Evolutionary conservation across 1,139 yeast genomes (phyloP).

Genomic region (Kodamaea ohmeri): DNA sequence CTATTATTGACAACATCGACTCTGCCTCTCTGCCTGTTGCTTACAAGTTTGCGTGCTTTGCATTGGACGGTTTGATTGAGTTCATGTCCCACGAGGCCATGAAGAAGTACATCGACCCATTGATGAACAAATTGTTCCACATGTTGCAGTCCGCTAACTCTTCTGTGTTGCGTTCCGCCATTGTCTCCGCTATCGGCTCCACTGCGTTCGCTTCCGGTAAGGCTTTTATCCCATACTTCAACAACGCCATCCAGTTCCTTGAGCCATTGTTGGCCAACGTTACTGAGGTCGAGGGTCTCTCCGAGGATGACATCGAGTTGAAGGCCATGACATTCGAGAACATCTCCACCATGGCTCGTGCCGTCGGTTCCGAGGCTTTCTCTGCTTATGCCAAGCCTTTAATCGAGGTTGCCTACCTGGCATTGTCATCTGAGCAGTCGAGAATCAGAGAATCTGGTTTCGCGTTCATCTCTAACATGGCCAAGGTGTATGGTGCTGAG

Average conservation of each 20-base stretch:
- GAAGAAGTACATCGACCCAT: constrained; percentile 75
- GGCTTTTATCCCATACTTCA: constrained; percentile 81
- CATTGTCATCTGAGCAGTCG: constrained; percentile 74
- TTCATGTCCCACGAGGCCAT: constrained; percentile 87
- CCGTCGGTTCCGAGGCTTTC: constrained; percentile 90
- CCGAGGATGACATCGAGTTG: constrained; percentile 78
- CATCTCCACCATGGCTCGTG: constrained; percentile 92
- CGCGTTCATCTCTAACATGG: constrained; percentile 92
- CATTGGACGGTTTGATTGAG: constrained; percentile 89
- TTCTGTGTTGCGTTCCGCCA: constrained; percentile 74
- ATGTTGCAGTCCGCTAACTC: constrained; percentile 71
- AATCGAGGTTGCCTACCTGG: constrained; percentile 82
- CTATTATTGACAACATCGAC: constrained; percentile 84
- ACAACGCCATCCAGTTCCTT: constrained; percentile 71
- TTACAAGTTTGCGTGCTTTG: constrained; percentile 87
- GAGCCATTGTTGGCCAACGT: constrained; percentile 74
- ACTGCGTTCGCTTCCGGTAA: constrained; percentile 95
- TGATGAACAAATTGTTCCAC: constrained; percentile 84
- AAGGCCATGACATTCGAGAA: constrained; percentile 92
- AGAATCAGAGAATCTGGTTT: constrained; percentile 93
- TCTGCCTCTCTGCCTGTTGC: constrained; percentile 79
- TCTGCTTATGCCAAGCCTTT: constrained; percentile 83
- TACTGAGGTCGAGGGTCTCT: constrained; percentile 64
- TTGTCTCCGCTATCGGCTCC: constrained; percentile 95
- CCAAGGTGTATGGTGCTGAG: constrained; percentile 89